Evolutionary conservation across 805 yeast species (phyloP).

Genomic region (Wickerhamiella parazyma): DNA sequence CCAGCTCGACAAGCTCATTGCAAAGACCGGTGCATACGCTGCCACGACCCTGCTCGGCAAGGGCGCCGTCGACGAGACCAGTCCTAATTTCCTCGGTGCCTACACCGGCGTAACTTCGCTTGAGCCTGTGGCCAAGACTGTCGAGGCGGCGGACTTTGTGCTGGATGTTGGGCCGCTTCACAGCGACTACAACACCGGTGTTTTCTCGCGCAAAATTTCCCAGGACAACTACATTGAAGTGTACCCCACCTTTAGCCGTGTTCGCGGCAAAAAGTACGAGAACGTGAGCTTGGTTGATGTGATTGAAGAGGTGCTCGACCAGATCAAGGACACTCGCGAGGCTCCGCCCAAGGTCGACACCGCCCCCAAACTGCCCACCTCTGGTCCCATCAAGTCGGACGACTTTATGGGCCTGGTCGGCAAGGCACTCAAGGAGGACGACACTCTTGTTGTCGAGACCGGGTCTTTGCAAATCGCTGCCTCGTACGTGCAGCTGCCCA

Average conservation of each 20-base stretch:
- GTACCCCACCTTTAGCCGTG: slow-evolving; percentile 40
- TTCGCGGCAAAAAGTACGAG: slow-evolving; percentile 26
- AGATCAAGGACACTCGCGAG: slow-evolving; percentile 4
- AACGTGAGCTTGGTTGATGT: slow-evolving; percentile 15
- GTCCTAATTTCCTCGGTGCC: slow-evolving; percentile 50
- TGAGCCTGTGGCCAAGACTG: slow-evolving; percentile 35
- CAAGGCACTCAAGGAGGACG: slow-evolving; percentile 42
- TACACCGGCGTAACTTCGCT: slow-evolving; percentile 51
- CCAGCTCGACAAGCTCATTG: slow-evolving; percentile 38
- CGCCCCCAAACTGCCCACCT: slow-evolving; percentile 14
- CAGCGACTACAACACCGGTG: slow-evolving; percentile 61
- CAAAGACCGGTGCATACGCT: slow-evolving; percentile 38
- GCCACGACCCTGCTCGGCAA: slow-evolving; percentile 58
- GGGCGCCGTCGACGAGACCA: slow-evolving; percentile 58
- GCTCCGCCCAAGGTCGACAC: slow-evolving; percentile 13
- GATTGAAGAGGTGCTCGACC: slow-evolving; percentile 20
- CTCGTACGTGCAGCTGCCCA: slow-evolving; percentile 52
- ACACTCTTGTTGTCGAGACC: slow-evolving; percentile 65
- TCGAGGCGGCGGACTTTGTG: slow-evolving; percentile 49
- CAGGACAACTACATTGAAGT: slow-evolving; percentile 35
- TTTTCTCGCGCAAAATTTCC: slow-evolving; percentile 37
- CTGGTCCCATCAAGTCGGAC: slow-evolving; percentile 27
- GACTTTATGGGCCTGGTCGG: slow-evolving; percentile 31
- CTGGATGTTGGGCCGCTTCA: slow-evolving; percentile 55
- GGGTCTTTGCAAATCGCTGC: slow-evolving; percentile 72